Percentiles rank a stretch among this genome's conserved stretches.
These are phyloP conservation scores for Oryza brachyantha DNA, from an alignment of 176 grass and related monocot species.

Conservation along the genomic window DNA sequence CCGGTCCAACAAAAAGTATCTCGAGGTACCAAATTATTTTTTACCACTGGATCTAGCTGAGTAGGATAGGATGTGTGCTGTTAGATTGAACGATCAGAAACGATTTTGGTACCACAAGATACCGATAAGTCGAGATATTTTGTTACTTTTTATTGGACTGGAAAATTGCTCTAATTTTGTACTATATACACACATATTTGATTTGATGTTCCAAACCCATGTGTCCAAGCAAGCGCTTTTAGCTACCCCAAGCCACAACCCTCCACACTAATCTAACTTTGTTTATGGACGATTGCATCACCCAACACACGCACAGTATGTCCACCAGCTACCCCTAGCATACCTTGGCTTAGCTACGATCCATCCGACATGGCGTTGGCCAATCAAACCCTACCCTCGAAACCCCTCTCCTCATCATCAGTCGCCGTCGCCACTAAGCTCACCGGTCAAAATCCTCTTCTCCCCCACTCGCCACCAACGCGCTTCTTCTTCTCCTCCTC, in stretches of 20 bases:
- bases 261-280: not conserved
- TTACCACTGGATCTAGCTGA: too few species aligned
- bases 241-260: not conserved
- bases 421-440: not conserved
- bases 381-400: constrained; percentile 19
- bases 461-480: not conserved
- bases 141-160: too few species aligned
- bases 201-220: not conserved
- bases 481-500: not conserved
- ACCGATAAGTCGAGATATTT: too few species aligned
- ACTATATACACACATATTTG: not conserved
- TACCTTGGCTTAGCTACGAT: not conserved
- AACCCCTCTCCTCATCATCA: too few species aligned
- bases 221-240: not conserved
- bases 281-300: not conserved
- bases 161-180: too few species aligned
- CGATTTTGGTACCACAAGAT: too few species aligned
- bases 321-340: not conserved
- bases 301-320: too few species aligned
- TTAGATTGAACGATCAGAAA: too few species aligned
- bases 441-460: constrained; percentile 10
- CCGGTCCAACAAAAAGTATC: too few species aligned
- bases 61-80: too few species aligned
- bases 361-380: not conserved
- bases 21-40: too few species aligned